Percentiles rank a stretch among this genome's conserved stretches.
These are phyloP conservation scores for Pseudogymnoascus sp. DNA, from an alignment of 2,329 filamentous ascomycete species.

Conservation along the genomic window DNA sequence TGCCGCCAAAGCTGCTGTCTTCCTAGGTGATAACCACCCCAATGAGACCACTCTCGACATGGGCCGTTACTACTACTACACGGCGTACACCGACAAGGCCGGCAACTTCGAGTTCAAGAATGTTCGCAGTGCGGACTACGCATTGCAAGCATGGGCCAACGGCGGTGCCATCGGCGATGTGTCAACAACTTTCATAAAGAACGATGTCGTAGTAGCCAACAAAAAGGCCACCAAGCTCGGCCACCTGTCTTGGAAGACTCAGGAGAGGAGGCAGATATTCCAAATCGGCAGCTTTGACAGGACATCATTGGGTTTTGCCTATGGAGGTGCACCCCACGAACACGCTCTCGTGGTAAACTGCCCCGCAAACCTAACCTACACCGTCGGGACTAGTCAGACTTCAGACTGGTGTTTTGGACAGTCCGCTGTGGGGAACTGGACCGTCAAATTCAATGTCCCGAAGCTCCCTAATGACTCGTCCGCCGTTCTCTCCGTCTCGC, in stretches of 20 bases:
- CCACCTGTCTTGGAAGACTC: conserved; percentile 35
- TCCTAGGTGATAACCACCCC: conserved; percentile 41
- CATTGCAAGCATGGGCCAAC: conserved; percentile 43
- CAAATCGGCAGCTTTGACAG: conserved; percentile 43
- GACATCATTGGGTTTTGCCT: conserved; percentile 36
- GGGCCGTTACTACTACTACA: conserved; percentile 43
- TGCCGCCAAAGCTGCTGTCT: conserved; percentile 40
- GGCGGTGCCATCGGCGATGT: conserved; percentile 38
- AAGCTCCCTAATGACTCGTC: conserved; percentile 1
- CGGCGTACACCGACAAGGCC: conserved; percentile 35
- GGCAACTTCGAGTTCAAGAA: conserved; percentile 38
- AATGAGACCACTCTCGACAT: conserved; percentile 40
- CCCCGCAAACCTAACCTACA: conserved; percentile 39
- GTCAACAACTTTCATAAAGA: conserved; percentile 36
- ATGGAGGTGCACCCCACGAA: conserved; percentile 36
- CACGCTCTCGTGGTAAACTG: conserved; percentile 39
- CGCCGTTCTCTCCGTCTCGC: conserved; percentile 13
- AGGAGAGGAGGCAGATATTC: conserved; percentile 36
- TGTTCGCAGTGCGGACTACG: conserved; percentile 39
- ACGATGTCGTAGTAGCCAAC: conserved; percentile 33
- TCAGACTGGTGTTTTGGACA: conserved; percentile 45
- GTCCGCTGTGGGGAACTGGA: conserved; percentile 15
- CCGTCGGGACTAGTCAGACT: conserved; percentile 31
- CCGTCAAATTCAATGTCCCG: conserved; percentile 12
- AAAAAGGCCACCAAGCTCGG: conserved; percentile 33